These are phyloP conservation scores for Eucalyptus microcorys DNA, from an alignment of 345 rosid genomes.

Conservation along the genomic window DNA sequence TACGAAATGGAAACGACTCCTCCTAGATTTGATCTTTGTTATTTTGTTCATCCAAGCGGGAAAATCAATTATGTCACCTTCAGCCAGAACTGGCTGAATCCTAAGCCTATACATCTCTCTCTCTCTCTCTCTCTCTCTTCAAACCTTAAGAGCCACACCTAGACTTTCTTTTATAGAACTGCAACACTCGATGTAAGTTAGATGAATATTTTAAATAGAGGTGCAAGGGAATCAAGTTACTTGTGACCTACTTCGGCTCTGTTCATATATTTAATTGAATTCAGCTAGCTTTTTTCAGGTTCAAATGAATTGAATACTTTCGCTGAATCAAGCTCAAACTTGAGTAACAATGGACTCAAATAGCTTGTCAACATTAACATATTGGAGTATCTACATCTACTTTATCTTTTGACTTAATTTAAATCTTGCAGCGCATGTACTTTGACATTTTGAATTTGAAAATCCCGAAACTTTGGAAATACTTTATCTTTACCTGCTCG, in stretches of 20 bases:
- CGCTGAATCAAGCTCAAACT: rapidly evolving
- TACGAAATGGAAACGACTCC: background rate
- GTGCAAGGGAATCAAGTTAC: background rate
- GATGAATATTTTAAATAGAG: too few species aligned
- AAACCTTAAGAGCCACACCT: too few species aligned
- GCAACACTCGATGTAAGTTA: background rate
- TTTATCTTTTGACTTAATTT: too few species aligned
- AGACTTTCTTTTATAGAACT: background rate
- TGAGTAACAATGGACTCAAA: rapidly evolving
- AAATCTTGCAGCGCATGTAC: too few species aligned
- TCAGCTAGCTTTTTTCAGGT: too few species aligned
- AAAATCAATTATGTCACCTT: background rate
- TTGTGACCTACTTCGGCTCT: background rate
- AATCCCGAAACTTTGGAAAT: too few species aligned
- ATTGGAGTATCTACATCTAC: background rate
- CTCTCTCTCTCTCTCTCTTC: too few species aligned
- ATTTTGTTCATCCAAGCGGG: background rate
- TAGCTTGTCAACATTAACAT: background rate
- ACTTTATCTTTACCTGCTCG: too few species aligned
- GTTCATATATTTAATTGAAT: too few species aligned
- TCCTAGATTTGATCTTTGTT: background rate
- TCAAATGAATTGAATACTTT: background rate
- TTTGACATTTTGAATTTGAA: too few species aligned
- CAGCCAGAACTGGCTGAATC: rapidly evolving
- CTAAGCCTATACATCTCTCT: background rate